Evolutionary conservation across 202 grass and related monocot species (phyloP).

Genomic region (Dendrocalamus latiflorus): DNA sequence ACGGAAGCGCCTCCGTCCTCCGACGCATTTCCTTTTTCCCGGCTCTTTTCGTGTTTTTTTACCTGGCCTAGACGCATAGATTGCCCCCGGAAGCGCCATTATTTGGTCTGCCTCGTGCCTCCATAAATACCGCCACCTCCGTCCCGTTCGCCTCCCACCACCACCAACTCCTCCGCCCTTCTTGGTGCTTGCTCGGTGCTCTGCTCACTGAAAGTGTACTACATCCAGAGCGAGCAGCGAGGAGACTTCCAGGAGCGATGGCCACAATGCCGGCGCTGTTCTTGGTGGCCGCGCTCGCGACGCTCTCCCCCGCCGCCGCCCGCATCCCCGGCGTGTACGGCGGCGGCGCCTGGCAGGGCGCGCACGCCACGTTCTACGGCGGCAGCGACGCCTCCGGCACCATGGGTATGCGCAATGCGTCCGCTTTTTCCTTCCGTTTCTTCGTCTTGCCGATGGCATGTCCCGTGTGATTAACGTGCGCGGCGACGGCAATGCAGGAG

Average conservation of each 20-base stretch:
- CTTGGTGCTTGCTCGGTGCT: background rate
- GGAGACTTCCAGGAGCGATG: background rate
- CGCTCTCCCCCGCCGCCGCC: conserved; percentile 3
- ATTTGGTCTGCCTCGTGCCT: conserved; percentile 23
- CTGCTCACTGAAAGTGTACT: background rate
- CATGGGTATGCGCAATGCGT: conserved; percentile 37
- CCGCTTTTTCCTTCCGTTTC: background rate
- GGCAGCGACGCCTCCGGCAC: conserved; percentile 87
- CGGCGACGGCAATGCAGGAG: background rate
- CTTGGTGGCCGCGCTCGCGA: background rate
- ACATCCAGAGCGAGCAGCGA: background rate
- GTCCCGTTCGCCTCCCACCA: background rate
- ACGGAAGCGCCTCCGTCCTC: background rate
- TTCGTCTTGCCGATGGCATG: background rate
- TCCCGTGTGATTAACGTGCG: no score
- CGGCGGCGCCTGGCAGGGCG: conserved; percentile 59
- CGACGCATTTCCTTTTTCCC: background rate
- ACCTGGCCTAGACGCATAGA: background rate
- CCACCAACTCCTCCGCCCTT: background rate
- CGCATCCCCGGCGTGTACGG: conserved; percentile 66
- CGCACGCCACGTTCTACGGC: conserved; percentile 92
- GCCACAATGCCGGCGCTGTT: conserved; percentile 26
- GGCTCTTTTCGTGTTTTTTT: background rate
- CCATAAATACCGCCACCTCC: conserved; percentile 35
- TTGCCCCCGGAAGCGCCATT: background rate